phyloP scores from a whole-genome alignment of 441 rosid genomes.

The Biscutella auriculata region DNA sequence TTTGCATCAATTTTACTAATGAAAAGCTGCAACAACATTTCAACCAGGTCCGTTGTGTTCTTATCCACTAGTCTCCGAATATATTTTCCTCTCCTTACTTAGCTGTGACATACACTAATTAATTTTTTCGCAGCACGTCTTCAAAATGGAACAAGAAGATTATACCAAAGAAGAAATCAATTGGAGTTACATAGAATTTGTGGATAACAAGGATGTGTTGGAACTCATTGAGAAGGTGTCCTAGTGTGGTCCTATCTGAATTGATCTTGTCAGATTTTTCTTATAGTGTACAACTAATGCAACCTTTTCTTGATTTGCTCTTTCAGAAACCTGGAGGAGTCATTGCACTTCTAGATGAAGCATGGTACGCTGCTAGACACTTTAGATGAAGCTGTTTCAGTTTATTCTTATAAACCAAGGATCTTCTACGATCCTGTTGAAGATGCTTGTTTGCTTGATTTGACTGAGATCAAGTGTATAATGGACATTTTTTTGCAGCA shows the following conservation, averaged over 20 bases:
- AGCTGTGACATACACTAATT: constrained; percentile 14
- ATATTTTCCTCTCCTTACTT: constrained; percentile 5
- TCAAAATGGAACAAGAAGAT: constrained; percentile 99
- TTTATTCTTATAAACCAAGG: constrained; percentile 6
- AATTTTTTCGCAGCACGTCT: constrained; percentile 71
- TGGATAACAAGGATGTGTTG: constrained; percentile 97
- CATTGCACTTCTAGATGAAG: constrained; percentile 97
- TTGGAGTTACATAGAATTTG: constrained; percentile 99
- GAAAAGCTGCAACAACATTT: constrained; percentile 99
- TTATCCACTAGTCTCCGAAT: not conserved
- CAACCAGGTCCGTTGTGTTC: constrained; percentile 59
- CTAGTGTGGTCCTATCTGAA: not conserved
- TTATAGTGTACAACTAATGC: not conserved
- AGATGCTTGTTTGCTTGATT: constrained; percentile 12
- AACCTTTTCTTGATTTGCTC: constrained; percentile 11
- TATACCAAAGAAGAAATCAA: constrained; percentile 97
- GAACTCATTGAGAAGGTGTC: constrained; percentile 94
- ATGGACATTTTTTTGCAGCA: constrained; percentile 42
- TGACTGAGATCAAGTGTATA: constrained; percentile 16
- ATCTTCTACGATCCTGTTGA: not conserved
- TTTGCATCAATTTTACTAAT: constrained; percentile 97
- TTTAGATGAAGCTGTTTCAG: constrained; percentile 7
- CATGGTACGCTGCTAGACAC: constrained; percentile 56
- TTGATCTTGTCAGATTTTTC: not conserved
- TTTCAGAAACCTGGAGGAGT: constrained; percentile 99